Evolutionary conservation across 495 filamentous ascomycete species (phyloP).

Genomic region (Rusavskia elegans): DNA sequence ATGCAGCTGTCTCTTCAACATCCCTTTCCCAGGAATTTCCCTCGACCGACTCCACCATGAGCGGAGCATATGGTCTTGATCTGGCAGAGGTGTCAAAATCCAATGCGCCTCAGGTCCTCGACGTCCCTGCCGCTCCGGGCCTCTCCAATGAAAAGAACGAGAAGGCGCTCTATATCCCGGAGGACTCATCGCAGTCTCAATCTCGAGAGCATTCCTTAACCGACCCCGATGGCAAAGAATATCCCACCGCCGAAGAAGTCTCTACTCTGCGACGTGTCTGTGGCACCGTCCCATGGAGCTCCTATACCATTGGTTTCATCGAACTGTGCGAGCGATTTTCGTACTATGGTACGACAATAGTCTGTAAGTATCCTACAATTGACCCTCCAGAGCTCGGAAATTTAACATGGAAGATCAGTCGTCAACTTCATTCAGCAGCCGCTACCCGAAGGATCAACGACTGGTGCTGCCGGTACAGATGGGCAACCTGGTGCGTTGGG

Average conservation of each 20-base stretch:
- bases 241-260: slow-evolving; percentile 45
- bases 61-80: slow-evolving; percentile 2
- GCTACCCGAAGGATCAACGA: slow-evolving; percentile 39
- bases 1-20: background rate
- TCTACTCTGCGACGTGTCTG: slow-evolving; percentile 46
- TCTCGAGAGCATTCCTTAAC: background rate
- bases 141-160: slow-evolving; percentile 2
- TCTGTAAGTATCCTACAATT: slow-evolving; percentile 22
- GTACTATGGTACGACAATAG: slow-evolving; percentile 43
- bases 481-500: slow-evolving; percentile 38
- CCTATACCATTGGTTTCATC: slow-evolving; percentile 53
- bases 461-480: slow-evolving; percentile 36
- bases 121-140: slow-evolving; percentile 3
- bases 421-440: slow-evolving; percentile 56
- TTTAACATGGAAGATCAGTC: slow-evolving; percentile 15
- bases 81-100: slow-evolving; percentile 5
- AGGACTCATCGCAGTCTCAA: background rate
- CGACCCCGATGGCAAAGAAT: slow-evolving; percentile 7
- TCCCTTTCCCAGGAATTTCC: background rate
- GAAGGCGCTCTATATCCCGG: background rate
- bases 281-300: slow-evolving; percentile 44
- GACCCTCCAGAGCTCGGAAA: slow-evolving; percentile 26
- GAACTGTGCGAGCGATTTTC: slow-evolving; percentile 54
- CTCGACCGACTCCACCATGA: background rate
- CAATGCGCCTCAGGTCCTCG: slow-evolving; percentile 3